A percentile compares a stretch with the other conserved stretches of the same genome.
These are phyloP conservation scores for Alnus rubra DNA, from an alignment of 306 rosid genomes.

Conservation along the genomic window DNA sequence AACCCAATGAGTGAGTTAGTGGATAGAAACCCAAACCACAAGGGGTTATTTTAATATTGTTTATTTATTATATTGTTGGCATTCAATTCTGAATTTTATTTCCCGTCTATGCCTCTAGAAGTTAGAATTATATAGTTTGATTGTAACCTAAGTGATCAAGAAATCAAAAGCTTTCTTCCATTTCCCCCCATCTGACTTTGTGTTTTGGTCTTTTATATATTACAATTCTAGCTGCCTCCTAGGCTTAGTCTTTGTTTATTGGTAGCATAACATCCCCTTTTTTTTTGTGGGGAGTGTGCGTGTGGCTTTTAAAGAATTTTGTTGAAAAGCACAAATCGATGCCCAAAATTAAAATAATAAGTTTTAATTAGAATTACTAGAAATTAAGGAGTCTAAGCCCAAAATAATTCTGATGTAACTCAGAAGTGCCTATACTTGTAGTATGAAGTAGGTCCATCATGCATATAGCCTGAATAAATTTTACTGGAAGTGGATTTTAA, in stretches of 20 bases:
- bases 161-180: no score
- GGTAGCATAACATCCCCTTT: background rate
- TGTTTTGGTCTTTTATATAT: no score
- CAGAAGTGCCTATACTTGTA: no score
- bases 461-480: background rate
- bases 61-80: no score
- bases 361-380: background rate
- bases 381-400: background rate
- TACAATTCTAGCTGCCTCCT: no score
- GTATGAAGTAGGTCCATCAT: background rate
- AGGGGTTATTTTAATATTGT: no score
- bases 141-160: background rate
- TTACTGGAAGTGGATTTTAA: background rate
- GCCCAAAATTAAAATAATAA: background rate
- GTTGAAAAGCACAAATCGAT: background rate
- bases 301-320: background rate
- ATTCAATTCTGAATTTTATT: background rate
- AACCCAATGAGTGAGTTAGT: no score
- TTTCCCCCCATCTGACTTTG: no score
- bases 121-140: background rate
- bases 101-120: background rate
- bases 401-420: no score
- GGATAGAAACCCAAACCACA: no score
- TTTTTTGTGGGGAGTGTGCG: background rate
- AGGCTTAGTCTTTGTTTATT: no score